Conservation (phyloP, 1,284 basidiomycete genomes). For the Lentinula novae-zelandiae region DNA sequence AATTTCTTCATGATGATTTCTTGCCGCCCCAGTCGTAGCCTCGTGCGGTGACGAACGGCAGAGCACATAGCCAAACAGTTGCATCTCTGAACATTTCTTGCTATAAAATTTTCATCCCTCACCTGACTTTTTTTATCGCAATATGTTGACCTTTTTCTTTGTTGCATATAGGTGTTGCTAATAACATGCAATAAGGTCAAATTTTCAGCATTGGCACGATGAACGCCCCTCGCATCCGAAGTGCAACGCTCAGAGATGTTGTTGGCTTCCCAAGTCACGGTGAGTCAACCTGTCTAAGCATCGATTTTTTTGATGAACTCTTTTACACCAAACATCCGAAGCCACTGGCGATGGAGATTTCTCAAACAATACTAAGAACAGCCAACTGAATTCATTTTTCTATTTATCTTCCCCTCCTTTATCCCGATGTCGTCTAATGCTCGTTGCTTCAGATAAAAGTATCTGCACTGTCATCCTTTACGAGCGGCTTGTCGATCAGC, state of each 20-base stretch:
- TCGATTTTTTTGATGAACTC: neutral
- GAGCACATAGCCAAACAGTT: conserved; percentile 30
- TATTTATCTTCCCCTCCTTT: neutral
- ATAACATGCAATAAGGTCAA: too few relatives aligned
- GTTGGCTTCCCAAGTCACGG: neutral
- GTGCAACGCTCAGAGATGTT: too few relatives aligned
- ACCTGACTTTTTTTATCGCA: too few relatives aligned
- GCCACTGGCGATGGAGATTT: neutral
- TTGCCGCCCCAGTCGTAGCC: conserved; percentile 32
- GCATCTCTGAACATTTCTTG: conserved; percentile 25
- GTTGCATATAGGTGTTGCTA: too few relatives aligned
- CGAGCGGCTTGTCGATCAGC: too few relatives aligned
- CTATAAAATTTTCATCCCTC: neutral
- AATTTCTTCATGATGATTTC: conserved; percentile 21
- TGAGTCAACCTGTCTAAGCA: neutral
- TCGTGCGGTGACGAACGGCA: conserved; percentile 27
- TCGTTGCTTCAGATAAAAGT: too few relatives aligned
- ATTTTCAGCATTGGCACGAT: too few relatives aligned
- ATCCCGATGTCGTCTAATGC: too few relatives aligned
- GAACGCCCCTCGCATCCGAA: too few relatives aligned
- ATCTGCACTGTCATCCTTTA: too few relatives aligned
- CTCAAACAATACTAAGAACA: neutral
- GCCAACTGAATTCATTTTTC: neutral
- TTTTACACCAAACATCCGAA: neutral
- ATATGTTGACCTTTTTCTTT: neutral